Evolutionary conservation across 2,329 filamentous ascomycete species (phyloP), one percentile per base, ranked within the genome.

Genomic region (Fusarium equiseti): DNA sequence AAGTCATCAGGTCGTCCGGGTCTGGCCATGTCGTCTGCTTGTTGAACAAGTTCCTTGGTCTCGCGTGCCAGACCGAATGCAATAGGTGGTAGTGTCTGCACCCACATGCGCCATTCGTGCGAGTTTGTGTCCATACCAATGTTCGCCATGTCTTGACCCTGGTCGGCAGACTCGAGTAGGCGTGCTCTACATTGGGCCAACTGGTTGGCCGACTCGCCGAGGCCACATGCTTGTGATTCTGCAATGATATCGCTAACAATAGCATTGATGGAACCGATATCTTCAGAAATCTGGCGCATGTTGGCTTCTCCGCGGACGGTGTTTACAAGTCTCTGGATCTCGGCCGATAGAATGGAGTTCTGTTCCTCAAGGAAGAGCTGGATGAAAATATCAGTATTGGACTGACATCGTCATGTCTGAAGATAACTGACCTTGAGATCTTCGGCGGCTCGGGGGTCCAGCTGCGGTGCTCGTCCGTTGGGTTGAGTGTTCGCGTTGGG

Each of bases 21-120:
- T 49, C 60, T 68, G 27, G 76, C 77, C 57, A 83, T 71, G 72
- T 78, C 77, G 59, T 81, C 83, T 13, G 85, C 78, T n/a, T 78
- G 77, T 70, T 84, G 81, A 26, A 80, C 79, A 64, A 93, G 82
- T 77, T 92, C 93, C 83, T 95, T 96, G 54, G 91, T 92, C 80
- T 94, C 92, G 64, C 92, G 87, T 9, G 92, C 93, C 77, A 95
- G 91, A 80, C 94, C 92, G 80, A 97, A 97, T n/a, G 93, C 93
- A 72, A 96, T 90, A 4, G 93, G 93, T 13, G 93, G 93, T 53
- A 97, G 82, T 29, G 88, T 90, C 78, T 91, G 90, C 58, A 87
- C 91, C 84, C 91, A 91, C 76, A 85, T 84, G 68, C 84, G 85
- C 88, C 88, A 90, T 69, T 88, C 85, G 65, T 84, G 82, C 57